Evolutionary conservation across 352 stramenopile genomes (phyloP), one percentile per base, ranked within the genome.

Genomic region (Phytophthora multivora): DNA sequence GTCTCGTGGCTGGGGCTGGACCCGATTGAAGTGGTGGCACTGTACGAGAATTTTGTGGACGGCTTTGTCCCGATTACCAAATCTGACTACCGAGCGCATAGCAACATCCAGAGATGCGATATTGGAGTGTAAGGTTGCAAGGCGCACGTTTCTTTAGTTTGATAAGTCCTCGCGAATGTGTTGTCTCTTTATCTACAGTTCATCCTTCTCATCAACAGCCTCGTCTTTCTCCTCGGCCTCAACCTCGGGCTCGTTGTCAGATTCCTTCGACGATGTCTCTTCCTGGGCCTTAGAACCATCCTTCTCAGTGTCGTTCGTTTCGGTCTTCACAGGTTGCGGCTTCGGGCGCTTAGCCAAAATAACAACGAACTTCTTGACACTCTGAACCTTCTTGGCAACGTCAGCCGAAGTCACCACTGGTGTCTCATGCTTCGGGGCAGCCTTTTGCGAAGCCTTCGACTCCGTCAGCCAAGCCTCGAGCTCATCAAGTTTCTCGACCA

Each of bases 341-440:
- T 90, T 91, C 2, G 81, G 79, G 60, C 82, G 81, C 73, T 96
- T 97, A 33, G 80, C 83, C 35, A 98, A 66, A 30, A 79, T 80
- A 25, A 59, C 70, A 35, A 98, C 79, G 39, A 97, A 73, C 33
- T 83, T 82, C 64, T 96, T 95, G 28, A 97, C 74, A 46, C 79
- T 59, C 68, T 97, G 92, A 0, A 93, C 82, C 66, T 97, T 86
- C 53, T 88, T 81, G 18, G 81, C 69, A 15, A 98, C 82, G 35
- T 98, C 90, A 5, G 80, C 67, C 35, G 86, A 97, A 5, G 79
- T 90, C 59, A 98, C 91, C 7, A 89, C 79, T 3, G 93, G 93
- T 45, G 84, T 71, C 39, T 90, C 84, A 69, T 95, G 80, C 31
- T 83, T 83, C 1, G 79, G 72, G 39, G 92, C 79, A 35, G 72